These are phyloP conservation scores for Dichomitus squalens DNA, from an alignment of 1,284 basidiomycete species.

Conservation along the genomic window DNA sequence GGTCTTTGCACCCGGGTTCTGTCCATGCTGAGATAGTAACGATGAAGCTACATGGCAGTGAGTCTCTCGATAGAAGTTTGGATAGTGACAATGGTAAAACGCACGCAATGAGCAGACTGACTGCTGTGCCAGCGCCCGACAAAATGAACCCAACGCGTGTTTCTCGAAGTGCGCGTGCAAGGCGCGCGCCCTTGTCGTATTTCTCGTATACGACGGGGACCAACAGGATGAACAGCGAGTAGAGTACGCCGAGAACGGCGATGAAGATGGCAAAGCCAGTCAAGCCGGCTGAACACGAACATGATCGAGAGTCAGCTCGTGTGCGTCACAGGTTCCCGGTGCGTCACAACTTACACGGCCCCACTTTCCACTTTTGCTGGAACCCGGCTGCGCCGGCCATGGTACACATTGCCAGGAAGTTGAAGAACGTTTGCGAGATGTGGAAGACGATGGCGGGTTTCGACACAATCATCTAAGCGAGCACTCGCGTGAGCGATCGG, in stretches of 20 bases:
- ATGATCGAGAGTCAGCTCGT: background rate
- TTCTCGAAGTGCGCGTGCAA: constrained; percentile 81
- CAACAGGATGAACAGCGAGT: constrained; percentile 71
- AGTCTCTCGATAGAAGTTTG: background rate
- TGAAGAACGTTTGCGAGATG: constrained; percentile 80
- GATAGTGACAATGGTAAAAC: constrained; percentile 34
- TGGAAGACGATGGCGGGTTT: constrained; percentile 79
- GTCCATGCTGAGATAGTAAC: constrained; percentile 79
- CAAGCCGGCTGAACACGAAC: constrained; percentile 66
- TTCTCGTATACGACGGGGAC: constrained; percentile 86
- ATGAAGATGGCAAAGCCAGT: constrained; percentile 85
- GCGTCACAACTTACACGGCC: constrained; percentile 68
- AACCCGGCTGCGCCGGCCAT: constrained; percentile 86
- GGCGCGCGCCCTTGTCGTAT: constrained; percentile 74
- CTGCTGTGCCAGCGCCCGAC: constrained; percentile 62
- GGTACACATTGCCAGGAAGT: constrained; percentile 86
- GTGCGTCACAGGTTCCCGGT: background rate
- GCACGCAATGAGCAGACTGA: constrained; percentile 75
- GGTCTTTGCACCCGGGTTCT: constrained; percentile 83
- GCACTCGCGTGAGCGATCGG: constrained; percentile 25
- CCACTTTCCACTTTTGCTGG: constrained; percentile 80
- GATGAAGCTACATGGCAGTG: constrained; percentile 54
- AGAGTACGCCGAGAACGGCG: constrained; percentile 67
- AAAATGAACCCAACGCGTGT: constrained; percentile 82
- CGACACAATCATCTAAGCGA: constrained; percentile 76